phyloP scores from a whole-genome alignment of 257 asterid genomes.

The Penstemon barbatus region DNA sequence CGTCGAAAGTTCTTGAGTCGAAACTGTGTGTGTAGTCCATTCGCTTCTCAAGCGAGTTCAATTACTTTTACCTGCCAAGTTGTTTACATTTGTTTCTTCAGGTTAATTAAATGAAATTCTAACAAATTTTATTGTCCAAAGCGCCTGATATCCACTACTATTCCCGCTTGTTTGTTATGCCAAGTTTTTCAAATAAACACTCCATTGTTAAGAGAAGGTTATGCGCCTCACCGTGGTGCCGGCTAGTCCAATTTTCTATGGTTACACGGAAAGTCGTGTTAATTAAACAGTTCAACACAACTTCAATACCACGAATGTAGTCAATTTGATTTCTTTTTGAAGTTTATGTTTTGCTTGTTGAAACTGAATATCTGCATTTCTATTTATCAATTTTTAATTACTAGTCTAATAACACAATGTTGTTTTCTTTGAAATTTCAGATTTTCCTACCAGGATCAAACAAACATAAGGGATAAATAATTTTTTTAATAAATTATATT shows the following conservation, averaged over 20 bases:
- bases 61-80: background rate
- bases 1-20: background rate
- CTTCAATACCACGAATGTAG: too few relatives aligned
- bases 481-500: too few relatives aligned
- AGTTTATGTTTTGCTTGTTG: too few relatives aligned
- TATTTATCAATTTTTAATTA: too few relatives aligned
- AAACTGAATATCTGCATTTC: too few relatives aligned
- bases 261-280: too few relatives aligned
- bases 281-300: too few relatives aligned
- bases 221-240: background rate
- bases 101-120: slow-evolving; percentile 24
- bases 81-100: background rate
- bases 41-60: background rate
- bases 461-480: too few relatives aligned
- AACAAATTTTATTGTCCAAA: slow-evolving; percentile 28
- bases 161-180: slow-evolving; percentile 55
- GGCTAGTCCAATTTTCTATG: slow-evolving; percentile 7
- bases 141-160: slow-evolving; percentile 36
- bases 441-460: too few relatives aligned
- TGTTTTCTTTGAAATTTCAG: too few relatives aligned
- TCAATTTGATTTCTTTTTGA: too few relatives aligned
- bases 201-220: slow-evolving; percentile 29
- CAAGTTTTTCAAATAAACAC: slow-evolving; percentile 35
- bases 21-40: slow-evolving; percentile 12
- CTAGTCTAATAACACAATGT: too few relatives aligned